Evolutionary conservation across 164 flowering plant species (phyloP), one percentile per base, ranked within the genome.

Genomic region (Magnolia sinica): DNA sequence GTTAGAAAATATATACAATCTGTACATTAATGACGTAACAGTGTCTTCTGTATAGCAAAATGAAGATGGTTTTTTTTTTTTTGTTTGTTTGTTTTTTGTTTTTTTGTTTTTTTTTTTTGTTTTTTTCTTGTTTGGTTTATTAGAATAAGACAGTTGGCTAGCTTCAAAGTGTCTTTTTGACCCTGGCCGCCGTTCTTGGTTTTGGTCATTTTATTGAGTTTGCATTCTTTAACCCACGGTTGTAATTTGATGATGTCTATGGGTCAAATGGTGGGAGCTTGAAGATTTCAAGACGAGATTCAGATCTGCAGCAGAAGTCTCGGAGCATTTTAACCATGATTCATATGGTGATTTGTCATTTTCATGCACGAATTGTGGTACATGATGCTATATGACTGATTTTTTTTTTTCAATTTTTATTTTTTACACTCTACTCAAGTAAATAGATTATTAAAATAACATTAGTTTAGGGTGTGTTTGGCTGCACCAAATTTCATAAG

Each of bases 31-130:
- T 31, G 2, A 11, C 8, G 67, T 45, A 51, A 13, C 22, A 70
- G 68, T 31, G 22, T 63, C 74, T 16, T 76, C 50, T 76, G 74
- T 76, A 71, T 67, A 61, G 78, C 50, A 70, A 10, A 10, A 58
- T 63, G 22, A 49, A 8, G 55, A 31, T 29, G 27, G n/a, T 37
- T 74, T 50, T 37, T 50, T 49, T 70, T 20, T n/a, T 70, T 70
- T 14, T 9, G n/a, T n/a, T n/a, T n/a, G n/a, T n/a, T n/a, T n/a
- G n/a, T 70, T 70, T 11, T 70, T 14, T 9, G 50, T 70, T 24
- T 68, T 31, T 13, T 22, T 1, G n/a, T n/a, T n/a, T n/a, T 70
- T 14, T 9, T 70, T 70, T 11, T 70, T 14, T 9, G 50, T 70
- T 24, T 68, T 31, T 13, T 22, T 1, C 1, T 68, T 14, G 9